Base-by-base conservation (phyloP, 2,329 filamentous ascomycete species). In the Xylariaceae sp. region DNA sequence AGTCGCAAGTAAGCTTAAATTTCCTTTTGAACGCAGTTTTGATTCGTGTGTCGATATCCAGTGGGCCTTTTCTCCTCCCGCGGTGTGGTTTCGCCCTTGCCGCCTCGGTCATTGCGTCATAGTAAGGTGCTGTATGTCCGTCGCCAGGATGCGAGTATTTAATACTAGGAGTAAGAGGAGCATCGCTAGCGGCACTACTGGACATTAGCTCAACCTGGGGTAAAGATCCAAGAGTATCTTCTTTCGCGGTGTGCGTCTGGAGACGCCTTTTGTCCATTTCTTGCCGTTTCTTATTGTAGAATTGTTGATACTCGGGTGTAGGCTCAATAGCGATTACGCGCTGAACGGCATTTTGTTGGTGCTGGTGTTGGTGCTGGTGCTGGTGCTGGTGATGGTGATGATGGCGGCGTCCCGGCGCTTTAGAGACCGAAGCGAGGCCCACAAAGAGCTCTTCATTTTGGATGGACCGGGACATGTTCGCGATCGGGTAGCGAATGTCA, bases 11-110 rank as follows among this genome's bases (percentile, higher is more conserved):
- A 26, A 68, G 60, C 49, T 62, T 65, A 3, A 68, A 61, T 45
- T 63, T 66, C 32, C 67, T 62, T 56, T 68, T 68, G 42, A 69
- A 56, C 19, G 65, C 65, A 2, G 66, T 67, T 35, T 64, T 59
- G 9, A 58, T 60, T 50, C 64, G 63, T 6, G 62, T 65, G 44
- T 62, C 54, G 8, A 56, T 37, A 31, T 62, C 53, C 6, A 70
- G 55, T 3, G 66, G 66, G 7, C 67, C 62, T 47, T 37, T 61
- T 41, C 68, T 65, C 46, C 59, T 66, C 29, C 67, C 66, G 40
- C 68, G 65, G 32, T 56, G 65, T 19, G 55, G 58, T 55, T 40
- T 63, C 9, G 55, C 44, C 9, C 39, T 60, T 27, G 42, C 47
- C n/a, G 47, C 46, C 35, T 60, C 53, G 6, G 47, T 42, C 2